These are phyloP conservation scores for Candida ponderosae DNA, from an alignment of 805 yeast species.

Conservation along the genomic window DNA sequence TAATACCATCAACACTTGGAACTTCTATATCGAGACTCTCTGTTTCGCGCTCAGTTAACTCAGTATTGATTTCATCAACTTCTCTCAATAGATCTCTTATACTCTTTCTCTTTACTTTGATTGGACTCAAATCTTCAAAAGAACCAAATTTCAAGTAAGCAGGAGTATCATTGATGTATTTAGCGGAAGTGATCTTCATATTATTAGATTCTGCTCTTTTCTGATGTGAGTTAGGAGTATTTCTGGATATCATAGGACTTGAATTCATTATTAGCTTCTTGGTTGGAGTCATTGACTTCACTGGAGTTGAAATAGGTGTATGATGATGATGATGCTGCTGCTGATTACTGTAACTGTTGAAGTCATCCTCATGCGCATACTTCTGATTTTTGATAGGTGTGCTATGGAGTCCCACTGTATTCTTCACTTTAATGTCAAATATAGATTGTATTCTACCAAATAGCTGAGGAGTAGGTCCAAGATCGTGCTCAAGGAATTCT, in stretches of 20 bases:
- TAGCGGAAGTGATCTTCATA: slow-evolving; percentile 5
- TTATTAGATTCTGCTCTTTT: too few relatives aligned
- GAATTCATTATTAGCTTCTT: background rate
- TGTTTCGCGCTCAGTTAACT: slow-evolving; percentile 7
- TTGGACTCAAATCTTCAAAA: background rate
- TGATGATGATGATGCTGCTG: too few relatives aligned
- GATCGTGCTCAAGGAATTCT: slow-evolving; percentile 23
- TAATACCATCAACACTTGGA: too few relatives aligned
- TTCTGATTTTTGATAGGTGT: too few relatives aligned
- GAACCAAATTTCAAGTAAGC: slow-evolving; percentile 29
- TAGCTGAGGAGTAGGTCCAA: slow-evolving; percentile 87
- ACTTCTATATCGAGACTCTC: slow-evolving; percentile 12
- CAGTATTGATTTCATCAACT: slow-evolving; percentile 7
- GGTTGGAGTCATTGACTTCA: slow-evolving; percentile 1
- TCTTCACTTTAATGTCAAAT: slow-evolving; percentile 40
- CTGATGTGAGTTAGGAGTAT: slow-evolving; percentile 5
- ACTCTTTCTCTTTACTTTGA: background rate
- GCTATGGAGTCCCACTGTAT: too few relatives aligned
- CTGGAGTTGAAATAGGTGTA: slow-evolving; percentile 12
- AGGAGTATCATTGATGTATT: slow-evolving; percentile 27
- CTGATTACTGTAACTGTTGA: slow-evolving; percentile 17
- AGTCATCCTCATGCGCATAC: too few relatives aligned
- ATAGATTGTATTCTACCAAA: slow-evolving; percentile 69
- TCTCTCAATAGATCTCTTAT: background rate
- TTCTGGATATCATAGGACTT: slow-evolving; percentile 2